Percentiles rank a stretch among this genome's conserved stretches.
Evolutionary conservation across 768 basidiomycete species (phyloP).

Genomic region (Mrakia frigida): DNA sequence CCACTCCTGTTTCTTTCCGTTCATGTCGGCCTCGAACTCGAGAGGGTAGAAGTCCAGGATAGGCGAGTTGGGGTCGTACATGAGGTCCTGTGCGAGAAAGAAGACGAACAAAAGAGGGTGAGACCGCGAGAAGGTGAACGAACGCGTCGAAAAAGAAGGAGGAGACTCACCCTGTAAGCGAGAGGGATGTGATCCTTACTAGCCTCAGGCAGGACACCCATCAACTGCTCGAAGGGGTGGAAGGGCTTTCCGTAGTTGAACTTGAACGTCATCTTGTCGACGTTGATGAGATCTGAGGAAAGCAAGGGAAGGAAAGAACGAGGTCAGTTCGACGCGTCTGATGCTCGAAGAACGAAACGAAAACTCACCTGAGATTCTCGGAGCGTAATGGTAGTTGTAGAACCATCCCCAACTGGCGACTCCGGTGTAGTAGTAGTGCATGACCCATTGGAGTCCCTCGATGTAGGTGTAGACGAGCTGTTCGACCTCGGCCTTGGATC

Average conservation of each 20-base stretch:
- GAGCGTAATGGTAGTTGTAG: conserved; percentile 96
- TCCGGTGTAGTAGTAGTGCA: conserved; percentile 97
- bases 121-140: not conserved
- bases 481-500: conserved; percentile 59
- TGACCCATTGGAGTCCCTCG: conserved; percentile 96
- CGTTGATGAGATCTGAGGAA: conserved; percentile 53
- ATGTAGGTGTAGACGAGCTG: conserved; percentile 70
- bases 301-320: not conserved
- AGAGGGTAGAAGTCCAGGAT: conserved; percentile 91
- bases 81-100: conserved; percentile 61
- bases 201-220: conserved; percentile 92
- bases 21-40: conserved; percentile 87
- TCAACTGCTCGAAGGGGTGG: conserved; percentile 87
- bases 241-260: conserved; percentile 87
- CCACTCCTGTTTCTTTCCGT: conserved; percentile 98
- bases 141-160: not conserved
- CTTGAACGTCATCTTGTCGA: conserved; percentile 74
- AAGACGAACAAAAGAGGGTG: not conserved
- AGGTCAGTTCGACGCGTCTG: not conserved
- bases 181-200: conserved; percentile 80
- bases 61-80: conserved; percentile 75
- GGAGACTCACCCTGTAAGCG: conserved; percentile 66
- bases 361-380: conserved; percentile 82
- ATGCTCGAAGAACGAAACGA: not conserved
- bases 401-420: conserved; percentile 99